Conservation (phyloP, 495 filamentous ascomycete genomes). For the Hypoxylon trugodes region DNA sequence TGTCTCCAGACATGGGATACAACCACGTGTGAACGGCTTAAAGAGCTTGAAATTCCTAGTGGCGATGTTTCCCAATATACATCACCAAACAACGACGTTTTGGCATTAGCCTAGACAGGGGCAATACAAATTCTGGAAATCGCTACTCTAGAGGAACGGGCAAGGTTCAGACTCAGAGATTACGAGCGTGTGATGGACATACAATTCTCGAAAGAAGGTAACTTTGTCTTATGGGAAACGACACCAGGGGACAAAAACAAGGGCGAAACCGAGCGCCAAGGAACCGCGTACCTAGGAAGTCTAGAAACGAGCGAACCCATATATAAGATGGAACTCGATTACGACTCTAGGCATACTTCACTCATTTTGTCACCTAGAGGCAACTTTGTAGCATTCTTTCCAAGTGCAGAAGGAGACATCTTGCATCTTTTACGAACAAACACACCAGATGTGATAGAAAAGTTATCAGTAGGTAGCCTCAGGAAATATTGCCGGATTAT, state of each 20-base stretch:
- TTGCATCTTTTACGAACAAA: background rate
- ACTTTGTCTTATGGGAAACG: background rate
- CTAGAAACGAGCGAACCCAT: background rate
- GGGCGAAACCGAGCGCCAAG: too few relatives aligned
- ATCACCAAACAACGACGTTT: background rate
- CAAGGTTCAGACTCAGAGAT: background rate
- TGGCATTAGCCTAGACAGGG: background rate
- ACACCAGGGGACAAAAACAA: too few relatives aligned
- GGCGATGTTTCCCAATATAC: background rate
- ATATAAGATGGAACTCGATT: background rate
- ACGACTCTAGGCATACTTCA: too few relatives aligned
- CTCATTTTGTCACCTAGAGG: background rate
- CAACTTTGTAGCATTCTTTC: background rate
- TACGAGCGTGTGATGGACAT: background rate
- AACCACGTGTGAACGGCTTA: background rate
- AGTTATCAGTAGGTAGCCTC: too few relatives aligned
- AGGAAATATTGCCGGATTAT: background rate
- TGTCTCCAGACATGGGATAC: slow-evolving; percentile 1
- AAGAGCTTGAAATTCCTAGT: background rate
- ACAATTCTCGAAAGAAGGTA: background rate
- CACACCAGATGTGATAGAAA: background rate
- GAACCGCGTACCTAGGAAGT: background rate
- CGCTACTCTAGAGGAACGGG: background rate
- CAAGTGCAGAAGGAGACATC: background rate
- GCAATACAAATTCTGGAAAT: slow-evolving; percentile 1